Conservation (phyloP, 495 filamentous ascomycete species). For the Hapsidospora chrysogenum region DNA sequence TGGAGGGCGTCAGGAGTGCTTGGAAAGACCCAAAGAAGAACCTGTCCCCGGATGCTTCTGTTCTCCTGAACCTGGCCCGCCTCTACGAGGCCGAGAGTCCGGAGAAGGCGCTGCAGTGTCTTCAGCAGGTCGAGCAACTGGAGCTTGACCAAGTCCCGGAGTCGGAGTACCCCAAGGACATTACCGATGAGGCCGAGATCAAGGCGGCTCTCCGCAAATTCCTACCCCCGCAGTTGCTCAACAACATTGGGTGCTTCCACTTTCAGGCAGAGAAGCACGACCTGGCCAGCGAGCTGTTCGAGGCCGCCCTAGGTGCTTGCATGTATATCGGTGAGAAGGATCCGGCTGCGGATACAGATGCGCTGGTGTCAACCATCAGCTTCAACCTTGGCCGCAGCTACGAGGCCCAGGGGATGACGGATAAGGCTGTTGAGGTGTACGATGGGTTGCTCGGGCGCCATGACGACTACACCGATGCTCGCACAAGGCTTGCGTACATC, state of each 20-base stretch:
- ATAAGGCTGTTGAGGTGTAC: slow-evolving; percentile 77
- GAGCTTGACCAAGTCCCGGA: slow-evolving; percentile 58
- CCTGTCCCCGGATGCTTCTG: slow-evolving; percentile 58
- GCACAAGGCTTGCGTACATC: slow-evolving; percentile 76
- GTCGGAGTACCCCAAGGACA: slow-evolving; percentile 46
- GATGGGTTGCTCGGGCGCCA: slow-evolving; percentile 69
- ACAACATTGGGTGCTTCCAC: slow-evolving; percentile 93
- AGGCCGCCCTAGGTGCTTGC: slow-evolving; percentile 75
- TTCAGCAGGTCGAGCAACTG: slow-evolving; percentile 77
- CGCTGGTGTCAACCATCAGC: slow-evolving; percentile 80
- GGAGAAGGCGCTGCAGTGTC: slow-evolving; percentile 79
- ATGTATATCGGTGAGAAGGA: slow-evolving; percentile 54
- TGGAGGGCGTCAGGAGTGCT: slow-evolving; percentile 69
- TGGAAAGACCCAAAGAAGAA: slow-evolving; percentile 86
- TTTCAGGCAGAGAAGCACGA: slow-evolving; percentile 73
- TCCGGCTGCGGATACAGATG: slow-evolving; percentile 62
- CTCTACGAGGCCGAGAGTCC: slow-evolving; percentile 75
- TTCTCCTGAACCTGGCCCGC: slow-evolving; percentile 81
- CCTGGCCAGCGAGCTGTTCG: slow-evolving; percentile 70
- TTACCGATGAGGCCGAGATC: slow-evolving; percentile 39
- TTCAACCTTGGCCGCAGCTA: slow-evolving; percentile 97
- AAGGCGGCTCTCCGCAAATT: slow-evolving; percentile 48
- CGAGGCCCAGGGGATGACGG: slow-evolving; percentile 62
- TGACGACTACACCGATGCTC: slow-evolving; percentile 80
- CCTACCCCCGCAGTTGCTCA: slow-evolving; percentile 78